These are phyloP conservation scores for Acacia melanoxylon DNA, from an alignment of 306 rosid species.

Conservation along the genomic window DNA sequence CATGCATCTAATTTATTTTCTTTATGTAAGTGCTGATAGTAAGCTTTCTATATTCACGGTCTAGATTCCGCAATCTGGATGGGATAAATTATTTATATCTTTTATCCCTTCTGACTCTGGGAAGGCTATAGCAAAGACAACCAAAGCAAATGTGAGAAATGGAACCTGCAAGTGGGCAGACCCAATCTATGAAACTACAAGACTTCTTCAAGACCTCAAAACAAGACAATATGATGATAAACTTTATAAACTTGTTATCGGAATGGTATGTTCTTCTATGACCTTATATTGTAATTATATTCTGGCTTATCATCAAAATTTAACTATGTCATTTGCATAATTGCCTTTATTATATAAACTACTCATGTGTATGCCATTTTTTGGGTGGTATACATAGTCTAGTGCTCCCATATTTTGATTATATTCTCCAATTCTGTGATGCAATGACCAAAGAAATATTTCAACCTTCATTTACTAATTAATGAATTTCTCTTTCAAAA, in stretches of 20 bases:
- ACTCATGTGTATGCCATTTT: slow-evolving; percentile 6
- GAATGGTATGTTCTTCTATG: slow-evolving; percentile 69
- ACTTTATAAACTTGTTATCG: slow-evolving; percentile 81
- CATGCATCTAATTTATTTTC: slow-evolving; percentile 18
- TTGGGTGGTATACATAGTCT: slow-evolving; percentile 3
- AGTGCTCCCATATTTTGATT: slow-evolving; percentile 13
- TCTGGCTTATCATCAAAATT: slow-evolving; percentile 6
- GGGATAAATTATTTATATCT: slow-evolving; percentile 95
- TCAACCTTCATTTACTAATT: slow-evolving; percentile 1
- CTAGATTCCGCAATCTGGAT: slow-evolving; percentile 94
- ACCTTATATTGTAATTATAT: slow-evolving; percentile 16
- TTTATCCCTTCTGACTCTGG: slow-evolving; percentile 85
- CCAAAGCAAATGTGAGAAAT: slow-evolving; percentile 96
- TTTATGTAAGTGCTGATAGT: slow-evolving; percentile 36
- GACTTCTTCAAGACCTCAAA: slow-evolving; percentile 88
- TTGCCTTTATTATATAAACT: slow-evolving; percentile 6
- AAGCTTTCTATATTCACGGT: slow-evolving; percentile 36
- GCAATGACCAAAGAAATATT: slow-evolving; percentile 7
- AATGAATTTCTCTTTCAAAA: slow-evolving; percentile 13
- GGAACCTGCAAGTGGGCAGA: slow-evolving; percentile 98
- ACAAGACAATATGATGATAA: slow-evolving; percentile 88
- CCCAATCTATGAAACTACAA: slow-evolving; percentile 96
- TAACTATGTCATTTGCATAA: neutral
- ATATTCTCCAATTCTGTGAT: slow-evolving; percentile 17
- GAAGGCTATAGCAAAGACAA: slow-evolving; percentile 85